phyloP scores from a whole-genome alignment of 2,329 filamentous ascomycete genomes.

The Colletotrichum liaoningense region DNA sequence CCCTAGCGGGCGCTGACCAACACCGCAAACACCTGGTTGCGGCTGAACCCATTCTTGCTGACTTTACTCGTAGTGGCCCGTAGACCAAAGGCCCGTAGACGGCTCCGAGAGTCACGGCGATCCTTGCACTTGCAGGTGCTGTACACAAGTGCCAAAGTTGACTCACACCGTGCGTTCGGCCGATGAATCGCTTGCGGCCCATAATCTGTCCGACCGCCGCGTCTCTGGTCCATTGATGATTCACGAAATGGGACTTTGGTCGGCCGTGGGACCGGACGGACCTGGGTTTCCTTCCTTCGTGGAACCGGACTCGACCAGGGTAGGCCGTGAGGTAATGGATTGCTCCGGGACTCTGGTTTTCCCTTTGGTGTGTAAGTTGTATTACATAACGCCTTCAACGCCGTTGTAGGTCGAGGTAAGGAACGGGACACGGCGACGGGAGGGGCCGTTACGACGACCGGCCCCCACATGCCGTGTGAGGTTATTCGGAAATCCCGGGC shows the following conservation, averaged over 20 bases:
- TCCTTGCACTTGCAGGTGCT: neutral
- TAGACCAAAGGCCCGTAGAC: neutral
- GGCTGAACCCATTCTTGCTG: neutral
- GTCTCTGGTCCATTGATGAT: neutral
- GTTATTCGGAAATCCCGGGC: neutral
- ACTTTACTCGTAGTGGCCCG: no score
- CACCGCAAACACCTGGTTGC: conserved; percentile 8
- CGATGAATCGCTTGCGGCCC: conserved; percentile 6
- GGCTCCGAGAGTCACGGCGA: neutral
- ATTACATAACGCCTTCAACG: neutral
- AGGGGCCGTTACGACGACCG: neutral
- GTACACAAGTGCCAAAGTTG: neutral
- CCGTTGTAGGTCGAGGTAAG: neutral
- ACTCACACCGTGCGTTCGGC: neutral
- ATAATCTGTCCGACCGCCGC: neutral
- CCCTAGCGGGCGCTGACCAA: neutral
- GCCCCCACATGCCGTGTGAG: neutral
- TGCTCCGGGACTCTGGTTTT: neutral
- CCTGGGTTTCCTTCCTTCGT: neutral
- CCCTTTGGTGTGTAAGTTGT: neutral
- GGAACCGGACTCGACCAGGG: conserved; percentile 1
- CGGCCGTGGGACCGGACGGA: neutral
- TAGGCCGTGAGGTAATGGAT: neutral
- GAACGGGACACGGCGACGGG: neutral
- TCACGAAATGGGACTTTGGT: neutral